Percentiles rank a stretch among this genome's conserved stretches.
phyloP scores from a whole-genome alignment of 1,139 yeast species.

The Scheffersomyces titani region DNA sequence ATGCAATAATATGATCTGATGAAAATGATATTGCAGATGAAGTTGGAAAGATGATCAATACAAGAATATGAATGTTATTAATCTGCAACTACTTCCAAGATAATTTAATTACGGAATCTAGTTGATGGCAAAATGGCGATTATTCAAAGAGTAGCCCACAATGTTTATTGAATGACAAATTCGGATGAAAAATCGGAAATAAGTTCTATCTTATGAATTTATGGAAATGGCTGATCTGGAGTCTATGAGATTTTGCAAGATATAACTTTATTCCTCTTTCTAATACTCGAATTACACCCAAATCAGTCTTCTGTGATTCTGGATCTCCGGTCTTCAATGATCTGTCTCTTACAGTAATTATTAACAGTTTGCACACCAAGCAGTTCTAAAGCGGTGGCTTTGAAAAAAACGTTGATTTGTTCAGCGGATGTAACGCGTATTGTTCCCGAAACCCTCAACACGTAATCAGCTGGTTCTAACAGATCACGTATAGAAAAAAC shows the following conservation, averaged over 20 bases:
- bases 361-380: background rate
- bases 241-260: background rate
- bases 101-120: background rate
- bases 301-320: background rate
- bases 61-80: background rate
- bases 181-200: background rate
- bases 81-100: background rate
- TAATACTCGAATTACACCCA: background rate
- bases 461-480: background rate
- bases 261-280: background rate
- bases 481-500: background rate
- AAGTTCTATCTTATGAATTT: background rate
- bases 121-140: background rate
- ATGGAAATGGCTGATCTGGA: background rate
- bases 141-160: background rate
- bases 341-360: background rate
- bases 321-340: background rate
- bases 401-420: background rate
- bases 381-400: background rate
- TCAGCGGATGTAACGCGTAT: background rate
- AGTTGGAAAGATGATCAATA: background rate
- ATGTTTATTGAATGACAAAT: background rate
- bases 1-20: background rate
- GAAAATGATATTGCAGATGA: background rate
- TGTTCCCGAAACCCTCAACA: background rate